Conservation (phyloP, 768 basidiomycete genomes). For the Saitozyma podzolica region DNA sequence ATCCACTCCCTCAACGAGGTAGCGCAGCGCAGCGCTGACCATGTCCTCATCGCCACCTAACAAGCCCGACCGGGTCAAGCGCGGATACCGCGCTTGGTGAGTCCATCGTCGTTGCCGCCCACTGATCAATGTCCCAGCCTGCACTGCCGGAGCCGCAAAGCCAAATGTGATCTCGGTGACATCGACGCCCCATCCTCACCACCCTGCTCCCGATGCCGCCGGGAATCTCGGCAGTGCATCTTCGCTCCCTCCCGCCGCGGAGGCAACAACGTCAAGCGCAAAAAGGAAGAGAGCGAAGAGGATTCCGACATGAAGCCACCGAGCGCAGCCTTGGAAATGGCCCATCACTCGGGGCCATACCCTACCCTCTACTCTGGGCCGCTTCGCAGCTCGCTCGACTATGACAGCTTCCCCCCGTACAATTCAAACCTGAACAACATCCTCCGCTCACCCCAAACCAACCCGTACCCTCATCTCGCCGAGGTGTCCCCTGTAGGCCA, state of each 20-base stretch:
- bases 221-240: constrained; percentile 47
- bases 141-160: constrained; percentile 46
- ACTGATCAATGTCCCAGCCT: constrained; percentile 20
- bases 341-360: background rate
- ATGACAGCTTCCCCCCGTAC: background rate
- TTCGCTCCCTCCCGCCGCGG: constrained; percentile 46
- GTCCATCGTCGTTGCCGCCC: constrained; percentile 5
- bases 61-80: constrained; percentile 25
- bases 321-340: background rate
- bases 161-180: constrained; percentile 50
- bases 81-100: constrained; percentile 42
- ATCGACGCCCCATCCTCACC: constrained; percentile 45
- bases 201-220: constrained; percentile 45
- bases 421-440: background rate
- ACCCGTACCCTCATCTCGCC: constrained; percentile 2
- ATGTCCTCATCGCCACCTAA: background rate
- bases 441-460: background rate
- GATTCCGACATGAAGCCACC: constrained; percentile 2
- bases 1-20: background rate
- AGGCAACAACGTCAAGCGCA: constrained; percentile 35
- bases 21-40: background rate
- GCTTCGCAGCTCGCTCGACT: no score
- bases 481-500: background rate
- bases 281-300: constrained; percentile 10
- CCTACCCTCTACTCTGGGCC: no score